Evolutionary conservation across 257 asterid species (phyloP), one percentile per base, ranked within the genome.

Genomic region (Ilex asprella): DNA sequence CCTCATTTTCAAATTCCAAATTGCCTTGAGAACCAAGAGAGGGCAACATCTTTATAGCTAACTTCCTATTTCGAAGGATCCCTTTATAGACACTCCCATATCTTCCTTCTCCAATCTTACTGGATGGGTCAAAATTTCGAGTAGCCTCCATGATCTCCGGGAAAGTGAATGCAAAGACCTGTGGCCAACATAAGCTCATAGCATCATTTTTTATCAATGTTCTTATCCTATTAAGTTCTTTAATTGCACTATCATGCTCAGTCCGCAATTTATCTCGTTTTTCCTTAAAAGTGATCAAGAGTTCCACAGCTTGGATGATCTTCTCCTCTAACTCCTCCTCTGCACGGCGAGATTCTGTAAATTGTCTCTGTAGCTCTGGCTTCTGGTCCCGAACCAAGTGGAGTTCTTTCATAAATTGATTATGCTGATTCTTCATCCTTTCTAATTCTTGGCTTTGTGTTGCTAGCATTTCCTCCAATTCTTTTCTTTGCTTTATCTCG

Each of bases 321-420:
- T 86, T 92, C 67, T 81, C 93, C 80, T 83, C 98, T 30, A 92
- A 75, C 84, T 88, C 97, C 75, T 82, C 69, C 84, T 87, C 98
- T 13, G 82, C 69, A 76, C 66, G 31, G 58, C 55, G 51, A 63
- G 81, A 76, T 72, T 83, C 85, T 43, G 67, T 65, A 51, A 89
- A 76, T 66, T 80, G 85, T 56, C 72, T 80, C 79, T 86, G 87
- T 63, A 89, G 83, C 49, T 69, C 66, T 74, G 82, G 82, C 68
- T 72, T 82, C 70, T 76, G 86, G 72, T 64, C 75, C 67, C 64
- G 75, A 73, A 83, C 75, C 67, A 62, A 67, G 76, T 73, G 79
- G 70, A 84, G 81, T 47, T 85, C 82, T 67, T 67, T 71, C 39
- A 73, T 31, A 53, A 53, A 58, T 67, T 81, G 77, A 61, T 72